Percentiles rank a stretch among this genome's conserved stretches.
Evolutionary conservation across 1,284 basidiomycete genomes (phyloP).

Genomic region (Vanrija sp.): DNA sequence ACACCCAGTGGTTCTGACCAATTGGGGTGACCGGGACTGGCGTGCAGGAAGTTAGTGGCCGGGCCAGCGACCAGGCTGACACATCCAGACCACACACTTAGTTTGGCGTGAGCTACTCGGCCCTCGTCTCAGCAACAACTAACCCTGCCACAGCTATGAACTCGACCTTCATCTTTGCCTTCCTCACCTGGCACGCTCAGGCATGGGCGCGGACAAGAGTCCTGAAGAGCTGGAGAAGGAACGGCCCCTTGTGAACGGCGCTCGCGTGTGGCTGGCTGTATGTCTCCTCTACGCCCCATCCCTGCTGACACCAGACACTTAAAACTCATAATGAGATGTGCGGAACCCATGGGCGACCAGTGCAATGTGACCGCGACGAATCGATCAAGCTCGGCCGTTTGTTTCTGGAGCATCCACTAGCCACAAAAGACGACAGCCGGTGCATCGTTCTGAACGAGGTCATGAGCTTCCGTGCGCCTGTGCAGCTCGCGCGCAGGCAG

Average conservation of each 20-base stretch:
- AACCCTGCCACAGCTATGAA: too few species aligned
- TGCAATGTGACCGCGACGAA: background rate
- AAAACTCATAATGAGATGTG: background rate
- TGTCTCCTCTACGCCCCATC: background rate
- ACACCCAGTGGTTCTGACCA: too few species aligned
- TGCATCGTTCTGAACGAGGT: background rate
- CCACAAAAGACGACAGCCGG: background rate
- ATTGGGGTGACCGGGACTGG: too few species aligned
- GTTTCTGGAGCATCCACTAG: background rate
- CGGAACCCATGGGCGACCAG: background rate
- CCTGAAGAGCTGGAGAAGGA: background rate
- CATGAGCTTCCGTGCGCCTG: background rate
- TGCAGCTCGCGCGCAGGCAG: background rate
- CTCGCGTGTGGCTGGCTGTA: background rate
- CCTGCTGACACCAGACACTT: too few species aligned
- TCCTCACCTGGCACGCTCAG: too few species aligned
- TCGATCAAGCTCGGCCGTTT: background rate
- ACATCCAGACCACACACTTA: too few species aligned
- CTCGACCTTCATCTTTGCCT: too few species aligned
- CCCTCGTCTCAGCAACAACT: too few species aligned
- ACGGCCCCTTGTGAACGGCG: background rate
- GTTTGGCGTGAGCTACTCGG: too few species aligned
- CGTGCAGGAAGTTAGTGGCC: too few species aligned
- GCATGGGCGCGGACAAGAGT: too few species aligned
- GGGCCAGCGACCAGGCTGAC: too few species aligned